phyloP scores from a whole-genome alignment of 2,329 filamentous ascomycete species.

The Scedosporium aurantiacum region DNA sequence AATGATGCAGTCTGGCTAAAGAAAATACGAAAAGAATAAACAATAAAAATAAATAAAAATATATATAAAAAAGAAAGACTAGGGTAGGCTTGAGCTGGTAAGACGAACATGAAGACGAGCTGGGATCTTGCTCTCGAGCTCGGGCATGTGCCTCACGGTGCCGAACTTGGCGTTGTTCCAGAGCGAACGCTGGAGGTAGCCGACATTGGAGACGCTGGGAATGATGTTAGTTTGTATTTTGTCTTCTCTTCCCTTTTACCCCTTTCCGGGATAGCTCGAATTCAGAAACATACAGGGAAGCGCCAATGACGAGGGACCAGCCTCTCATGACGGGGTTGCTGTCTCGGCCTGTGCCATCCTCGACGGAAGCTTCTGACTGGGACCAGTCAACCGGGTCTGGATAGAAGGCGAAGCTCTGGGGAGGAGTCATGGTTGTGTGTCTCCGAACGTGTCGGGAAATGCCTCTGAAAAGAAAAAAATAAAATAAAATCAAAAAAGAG shows the following conservation, averaged over 20 bases:
- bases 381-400: constrained; percentile 23
- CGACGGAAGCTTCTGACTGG: constrained; percentile 13
- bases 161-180: constrained; percentile 59
- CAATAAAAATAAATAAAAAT: background rate
- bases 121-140: constrained; percentile 29
- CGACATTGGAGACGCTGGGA: constrained; percentile 46
- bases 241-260: background rate
- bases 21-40: background rate
- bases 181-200: constrained; percentile 50
- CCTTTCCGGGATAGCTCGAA: background rate
- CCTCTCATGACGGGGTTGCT: constrained; percentile 64
- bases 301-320: constrained; percentile 47
- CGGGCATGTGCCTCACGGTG: constrained; percentile 32
- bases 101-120: constrained; percentile 37
- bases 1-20: too few species aligned
- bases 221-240: constrained; percentile 4
- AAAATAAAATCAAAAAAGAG: background rate
- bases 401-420: constrained; percentile 29
- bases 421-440: constrained; percentile 6
- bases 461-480: too few species aligned
- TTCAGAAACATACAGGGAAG: constrained; percentile 41
- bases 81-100: constrained; percentile 3
- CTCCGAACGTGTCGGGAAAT: background rate
- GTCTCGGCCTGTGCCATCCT: constrained; percentile 31
- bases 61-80: background rate